Evolutionary conservation across 352 stramenopile species (phyloP), one percentile per base, ranked within the genome.

Genomic region (Pythium aquatile): DNA sequence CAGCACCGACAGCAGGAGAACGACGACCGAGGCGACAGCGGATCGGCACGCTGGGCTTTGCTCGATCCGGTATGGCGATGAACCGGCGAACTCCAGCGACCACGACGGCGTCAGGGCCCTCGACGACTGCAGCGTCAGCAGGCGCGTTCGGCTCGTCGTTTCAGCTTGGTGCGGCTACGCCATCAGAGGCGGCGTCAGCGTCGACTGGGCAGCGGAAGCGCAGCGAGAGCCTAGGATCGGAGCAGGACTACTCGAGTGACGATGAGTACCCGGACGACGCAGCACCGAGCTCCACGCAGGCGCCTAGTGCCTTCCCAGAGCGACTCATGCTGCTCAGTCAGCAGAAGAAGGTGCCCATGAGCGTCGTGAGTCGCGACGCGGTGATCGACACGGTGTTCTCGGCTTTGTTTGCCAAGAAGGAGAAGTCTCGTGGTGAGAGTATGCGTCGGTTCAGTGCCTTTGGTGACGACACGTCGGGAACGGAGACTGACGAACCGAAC

Each of bases 331-430:
- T 94, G 55, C 83, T 91, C n/a, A 85, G 79, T 56, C 82, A 88
- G 66, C 85, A 94, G 66, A 90, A 92, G 59, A 80, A 82, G 48
- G 74, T 95, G 66, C 80, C 86, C 8, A 89, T 89, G 54, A 73
- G 57, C 17, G 82, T 86, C 47, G 86, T 87, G 28, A 91, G 83
- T 39, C 83, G 86, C 20, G 86, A 93, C 49, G 83, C 84, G 10
- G 83, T 92, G 52, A 90, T 95, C 56, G 81, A 95, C 60, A 93
- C 81, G 44, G 83, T 95, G 32, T 95, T 93, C 39, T 68, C 76
- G 44, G 81, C 85, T 32, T 70, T 95, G 1, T 95, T 95, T 46
- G 65, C 70, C 16, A 77, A 77, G 42, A 79, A 67, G 26, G 69
- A 81, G 14, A 57, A 61, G 35, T 16, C 55, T 5, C 52, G 53